Conservation (phyloP, 164 flowering plant species). For the Hamamelis virginiana region DNA sequence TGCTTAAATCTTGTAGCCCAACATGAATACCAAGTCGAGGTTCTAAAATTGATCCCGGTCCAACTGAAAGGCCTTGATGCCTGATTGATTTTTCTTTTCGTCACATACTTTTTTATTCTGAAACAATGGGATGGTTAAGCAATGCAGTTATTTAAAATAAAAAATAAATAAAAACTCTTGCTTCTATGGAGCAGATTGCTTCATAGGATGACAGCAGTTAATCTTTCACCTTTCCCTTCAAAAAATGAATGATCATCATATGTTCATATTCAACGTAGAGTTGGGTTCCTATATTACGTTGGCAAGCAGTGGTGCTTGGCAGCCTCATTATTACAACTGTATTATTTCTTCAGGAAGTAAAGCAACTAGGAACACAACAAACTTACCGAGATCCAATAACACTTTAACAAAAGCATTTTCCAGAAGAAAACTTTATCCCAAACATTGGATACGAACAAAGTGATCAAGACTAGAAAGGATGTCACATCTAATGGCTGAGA, state of each 20-base stretch:
- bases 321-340: not conserved
- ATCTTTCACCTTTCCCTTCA: not conserved
- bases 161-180: too few species aligned
- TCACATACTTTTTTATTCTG: not conserved
- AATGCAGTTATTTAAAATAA: not conserved
- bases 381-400: not conserved
- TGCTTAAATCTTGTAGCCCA: not conserved
- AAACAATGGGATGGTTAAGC: not conserved
- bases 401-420: not conserved
- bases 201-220: not conserved
- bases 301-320: not conserved
- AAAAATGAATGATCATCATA: not conserved
- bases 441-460: not conserved
- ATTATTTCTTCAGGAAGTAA: not conserved
- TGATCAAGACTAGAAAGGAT: not conserved
- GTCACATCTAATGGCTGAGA: not conserved
- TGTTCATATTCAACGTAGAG: not conserved
- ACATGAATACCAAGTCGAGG: not conserved
- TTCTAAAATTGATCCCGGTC: not conserved
- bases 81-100: not conserved
- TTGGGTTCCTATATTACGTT: not conserved
- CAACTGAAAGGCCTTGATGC: not conserved
- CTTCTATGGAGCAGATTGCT: not conserved
- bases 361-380: not conserved
- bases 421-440: not conserved